Conservation (phyloP, 345 rosid genomes). For the Brassica incana region DNA sequence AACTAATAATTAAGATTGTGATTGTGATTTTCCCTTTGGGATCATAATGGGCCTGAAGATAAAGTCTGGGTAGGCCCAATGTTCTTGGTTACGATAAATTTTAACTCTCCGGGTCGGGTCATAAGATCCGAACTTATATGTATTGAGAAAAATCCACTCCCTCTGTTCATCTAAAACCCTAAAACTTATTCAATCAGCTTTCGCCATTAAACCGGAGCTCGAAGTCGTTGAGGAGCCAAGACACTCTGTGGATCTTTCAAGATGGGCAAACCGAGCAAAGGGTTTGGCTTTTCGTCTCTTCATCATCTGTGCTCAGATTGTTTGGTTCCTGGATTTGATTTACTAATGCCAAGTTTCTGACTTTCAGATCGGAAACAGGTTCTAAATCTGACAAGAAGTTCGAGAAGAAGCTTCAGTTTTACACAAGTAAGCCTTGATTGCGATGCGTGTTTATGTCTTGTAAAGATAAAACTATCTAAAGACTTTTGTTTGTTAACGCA, state of each 20-base stretch:
- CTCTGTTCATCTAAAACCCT: slow-evolving; percentile 33
- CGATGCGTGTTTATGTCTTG: not conserved
- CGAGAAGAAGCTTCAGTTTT: slow-evolving; percentile 60
- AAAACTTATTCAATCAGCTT: slow-evolving; percentile 14
- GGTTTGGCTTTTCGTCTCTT: slow-evolving; percentile 13
- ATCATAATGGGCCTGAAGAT: not conserved
- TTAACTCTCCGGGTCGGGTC: slow-evolving; percentile 20
- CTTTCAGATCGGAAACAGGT: slow-evolving; percentile 29
- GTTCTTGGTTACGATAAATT: not conserved
- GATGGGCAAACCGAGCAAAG: slow-evolving; percentile 43
- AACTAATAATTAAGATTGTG: not conserved
- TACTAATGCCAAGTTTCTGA: not conserved
- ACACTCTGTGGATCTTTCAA: slow-evolving; percentile 2
- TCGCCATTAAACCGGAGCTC: slow-evolving; percentile 4
- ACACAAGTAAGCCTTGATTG: slow-evolving; percentile 48
- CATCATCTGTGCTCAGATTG: not conserved
- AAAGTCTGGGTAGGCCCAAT: not conserved
- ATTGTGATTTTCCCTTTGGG: not conserved
- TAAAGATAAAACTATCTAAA: not conserved
- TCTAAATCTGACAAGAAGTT: slow-evolving; percentile 57
- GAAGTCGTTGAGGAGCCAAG: not conserved
- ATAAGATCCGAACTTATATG: not conserved
- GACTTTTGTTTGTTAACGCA: slow-evolving; percentile 32
- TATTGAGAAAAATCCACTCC: not conserved
- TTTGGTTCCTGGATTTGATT: not conserved